Percentiles rank a stretch among this genome's conserved stretches.
Conservation (phyloP, 352 stramenopile genomes). For the Phytophthora quininea region DNA sequence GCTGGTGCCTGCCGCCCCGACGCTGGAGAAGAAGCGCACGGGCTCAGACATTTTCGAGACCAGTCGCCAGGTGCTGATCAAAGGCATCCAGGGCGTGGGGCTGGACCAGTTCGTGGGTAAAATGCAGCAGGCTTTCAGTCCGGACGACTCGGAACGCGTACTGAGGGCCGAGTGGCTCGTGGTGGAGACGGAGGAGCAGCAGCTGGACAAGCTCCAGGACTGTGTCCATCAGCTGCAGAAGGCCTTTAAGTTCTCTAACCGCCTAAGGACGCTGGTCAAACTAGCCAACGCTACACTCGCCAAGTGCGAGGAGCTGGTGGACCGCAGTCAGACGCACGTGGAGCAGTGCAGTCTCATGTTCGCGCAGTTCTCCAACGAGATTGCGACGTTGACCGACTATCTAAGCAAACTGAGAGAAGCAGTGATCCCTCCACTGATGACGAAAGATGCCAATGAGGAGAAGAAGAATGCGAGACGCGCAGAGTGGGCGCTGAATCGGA, state of each 20-base stretch:
- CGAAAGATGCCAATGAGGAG: slow-evolving; percentile 73
- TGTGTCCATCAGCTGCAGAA: slow-evolving; percentile 72
- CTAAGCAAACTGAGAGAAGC: slow-evolving; percentile 74
- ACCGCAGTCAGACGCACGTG: slow-evolving; percentile 67
- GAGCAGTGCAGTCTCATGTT: slow-evolving; percentile 88
- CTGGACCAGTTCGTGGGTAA: slow-evolving; percentile 57
- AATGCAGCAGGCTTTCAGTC: slow-evolving; percentile 71
- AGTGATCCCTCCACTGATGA: slow-evolving; percentile 54
- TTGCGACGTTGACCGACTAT: slow-evolving; percentile 80
- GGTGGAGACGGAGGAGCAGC: slow-evolving; percentile 79
- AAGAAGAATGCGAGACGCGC: slow-evolving; percentile 71
- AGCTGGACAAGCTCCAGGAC: slow-evolving; percentile 65
- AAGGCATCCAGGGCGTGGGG: slow-evolving; percentile 62
- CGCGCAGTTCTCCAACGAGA: slow-evolving; percentile 78
- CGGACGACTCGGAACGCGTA: slow-evolving; percentile 75
- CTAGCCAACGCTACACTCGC: slow-evolving; percentile 72
- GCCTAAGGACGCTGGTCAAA: slow-evolving; percentile 65
- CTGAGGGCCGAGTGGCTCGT: slow-evolving; percentile 77
- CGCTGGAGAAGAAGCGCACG: slow-evolving; percentile 29
- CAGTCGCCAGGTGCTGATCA: slow-evolving; percentile 58
- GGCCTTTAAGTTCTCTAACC: slow-evolving; percentile 86
- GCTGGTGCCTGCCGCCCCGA: slow-evolving; percentile 37
- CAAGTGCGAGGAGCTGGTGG: slow-evolving; percentile 73
- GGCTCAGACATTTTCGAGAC: slow-evolving; percentile 61
- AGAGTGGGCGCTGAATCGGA: slow-evolving; percentile 78